phyloP scores from a whole-genome alignment of 2,329 filamentous ascomycete species.

The Cryphonectria nitschkei region DNA sequence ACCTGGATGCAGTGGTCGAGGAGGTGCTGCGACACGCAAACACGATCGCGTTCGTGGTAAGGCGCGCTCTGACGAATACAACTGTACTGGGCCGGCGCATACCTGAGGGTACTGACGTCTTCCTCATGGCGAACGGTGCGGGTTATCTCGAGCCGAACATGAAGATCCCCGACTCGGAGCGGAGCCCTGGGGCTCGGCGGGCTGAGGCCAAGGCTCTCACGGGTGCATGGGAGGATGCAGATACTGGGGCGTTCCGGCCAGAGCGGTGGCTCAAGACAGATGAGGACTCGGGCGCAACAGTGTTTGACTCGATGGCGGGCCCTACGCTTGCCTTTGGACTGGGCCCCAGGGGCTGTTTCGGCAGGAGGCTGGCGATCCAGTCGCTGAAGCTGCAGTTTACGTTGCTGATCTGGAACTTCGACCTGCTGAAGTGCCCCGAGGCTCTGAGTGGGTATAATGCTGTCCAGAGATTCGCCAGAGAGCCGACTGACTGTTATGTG shows the following conservation, averaged over 20 bases:
- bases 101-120: slow-evolving; percentile 44
- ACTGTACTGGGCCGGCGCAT: slow-evolving; percentile 40
- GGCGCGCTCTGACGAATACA: slow-evolving; percentile 39
- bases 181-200: slow-evolving; percentile 34
- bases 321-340: slow-evolving; percentile 42
- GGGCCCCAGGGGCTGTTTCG: slow-evolving; percentile 45
- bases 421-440: slow-evolving; percentile 36
- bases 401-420: slow-evolving; percentile 44
- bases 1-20: slow-evolving; percentile 44
- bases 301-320: slow-evolving; percentile 41
- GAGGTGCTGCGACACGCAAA: slow-evolving; percentile 41
- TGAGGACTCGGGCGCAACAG: slow-evolving; percentile 13
- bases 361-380: slow-evolving; percentile 42
- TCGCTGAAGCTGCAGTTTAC: slow-evolving; percentile 41
- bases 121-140: slow-evolving; percentile 45
- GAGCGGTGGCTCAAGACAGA: slow-evolving; percentile 42
- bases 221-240: slow-evolving; percentile 37
- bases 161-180: slow-evolving; percentile 35
- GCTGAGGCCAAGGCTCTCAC: slow-evolving; percentile 33
- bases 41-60: slow-evolving; percentile 37
- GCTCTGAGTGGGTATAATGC: slow-evolving; percentile 35
- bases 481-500: slow-evolving; percentile 38
- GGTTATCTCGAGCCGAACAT: slow-evolving; percentile 37
- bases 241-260: slow-evolving; percentile 39
- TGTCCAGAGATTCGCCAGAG: slow-evolving; percentile 38